Base-by-base conservation (phyloP, 1,284 basidiomycete species). In the Austroboletus niveus region DNA sequence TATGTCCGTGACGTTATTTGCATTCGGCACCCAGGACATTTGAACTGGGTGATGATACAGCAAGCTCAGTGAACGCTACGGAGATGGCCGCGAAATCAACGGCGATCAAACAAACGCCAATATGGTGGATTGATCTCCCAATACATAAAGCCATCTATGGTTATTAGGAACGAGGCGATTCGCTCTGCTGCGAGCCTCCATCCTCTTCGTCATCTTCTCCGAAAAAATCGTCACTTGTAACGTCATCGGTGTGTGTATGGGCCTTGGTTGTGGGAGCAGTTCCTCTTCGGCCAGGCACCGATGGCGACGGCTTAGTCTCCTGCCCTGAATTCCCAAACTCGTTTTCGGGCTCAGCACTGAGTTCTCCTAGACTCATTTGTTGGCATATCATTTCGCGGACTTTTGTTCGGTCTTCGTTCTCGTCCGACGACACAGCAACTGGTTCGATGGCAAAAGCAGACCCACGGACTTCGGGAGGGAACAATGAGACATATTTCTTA, bases 401-500 rank as follows among this genome's bases (percentile, higher is more conserved):
- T 61, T 84, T 81, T 45, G 84, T 78, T n/a, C 89, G 76, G 42
- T 78, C 58, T 47, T 68, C 55, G 30, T 68, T 60, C 48, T 64
- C 59, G 39, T 60, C 56, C 47, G 51, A 42, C 8, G 49, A 51
- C 9, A 56, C 45, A 31, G 49, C 43, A 20, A 57, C 48, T 1
- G 53, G 44, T 27, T 49, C 39, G 38, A 59, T 39, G 38, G 56
- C 32, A 44, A 60, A 50, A 52, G 72, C 68, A 46, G 70, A 68
- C 42, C 72, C 60, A 47, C 81, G 81, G 24, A 75, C 74, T 64
- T 80, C 81, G 2, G 88, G 81, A 4, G 92, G 90, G 66, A 92
- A 94, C 35, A 95, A 75, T 3, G 92, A 86, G 41, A 94, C 84
- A 67, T 94, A 95, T 74, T 90, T 94, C 63, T 85, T 80, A 20